Base-by-base conservation (phyloP, 192 early-diverging fungal species). In the Paraglomus brasilianum region DNA sequence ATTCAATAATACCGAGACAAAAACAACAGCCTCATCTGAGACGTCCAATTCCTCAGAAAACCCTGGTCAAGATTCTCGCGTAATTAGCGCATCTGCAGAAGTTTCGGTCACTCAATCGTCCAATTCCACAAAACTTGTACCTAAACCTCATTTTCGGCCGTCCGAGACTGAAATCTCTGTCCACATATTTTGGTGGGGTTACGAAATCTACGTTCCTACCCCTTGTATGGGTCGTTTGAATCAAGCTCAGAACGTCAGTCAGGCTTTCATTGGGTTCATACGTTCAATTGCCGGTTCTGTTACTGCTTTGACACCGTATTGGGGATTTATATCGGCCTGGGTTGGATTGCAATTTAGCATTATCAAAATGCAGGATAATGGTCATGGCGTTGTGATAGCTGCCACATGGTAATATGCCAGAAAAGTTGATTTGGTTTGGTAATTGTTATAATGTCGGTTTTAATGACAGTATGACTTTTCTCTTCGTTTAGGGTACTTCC, bases 171-270 rank as follows among this genome's bases (percentile, higher is more conserved):
- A 15, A 43, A 72, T 79, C 41, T 76, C 74, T 8, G 74, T 50
- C n/a, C 74, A 66, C 39, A 68, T 70, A 0, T 76, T 56, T 24
- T 80, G 78, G 78, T 80, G 78, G 78, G 78, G 78, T 3, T 80
- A 72, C 21, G 75, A 76, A 52, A 80, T 80, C 48, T 80, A 76
- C 38, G 61, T 80, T 4, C 75, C 75, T 6, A 72, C 74, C 43
- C 51, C 69, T 40, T 74, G 74, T 45, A 80, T 80, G 73, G 47
- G 42, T 21, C 47, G 47, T 1, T 65, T 80, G 15, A 70, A 80
- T 39, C 72, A 67, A 8, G 78, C 71, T 22, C 64, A 72, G n/a
- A 76, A 67, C 41, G 74, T 75, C 36, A 55, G 75, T 13, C 63
- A 66, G 7, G 42, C 70, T 15, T 80, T 80, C 56, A 56, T 76